Evolutionary conservation across 805 yeast genomes (phyloP).

Genomic region (Teunomyces funiuensis): DNA sequence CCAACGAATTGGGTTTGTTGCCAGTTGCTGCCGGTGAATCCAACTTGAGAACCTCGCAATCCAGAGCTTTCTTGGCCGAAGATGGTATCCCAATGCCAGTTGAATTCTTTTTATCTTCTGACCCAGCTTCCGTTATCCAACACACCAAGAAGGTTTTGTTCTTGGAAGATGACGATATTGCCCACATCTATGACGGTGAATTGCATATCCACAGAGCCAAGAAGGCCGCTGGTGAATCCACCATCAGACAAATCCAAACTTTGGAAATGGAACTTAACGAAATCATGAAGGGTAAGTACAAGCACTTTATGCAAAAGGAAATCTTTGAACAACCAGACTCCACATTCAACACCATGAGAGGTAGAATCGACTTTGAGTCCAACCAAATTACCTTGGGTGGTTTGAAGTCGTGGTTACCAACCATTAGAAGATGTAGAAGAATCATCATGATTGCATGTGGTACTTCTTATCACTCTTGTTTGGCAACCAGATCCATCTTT

Average conservation of each 20-base stretch:
- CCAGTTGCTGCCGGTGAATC: constrained; percentile 57
- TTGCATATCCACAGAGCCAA: constrained; percentile 96
- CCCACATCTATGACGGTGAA: constrained; percentile 97
- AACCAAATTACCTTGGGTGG: constrained; percentile 85
- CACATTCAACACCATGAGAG: constrained; percentile 98
- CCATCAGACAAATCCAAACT: constrained; percentile 94
- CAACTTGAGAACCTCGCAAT: constrained; percentile 80
- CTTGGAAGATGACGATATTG: constrained; percentile 97
- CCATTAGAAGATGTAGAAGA: constrained; percentile 92
- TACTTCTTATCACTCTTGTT: constrained; percentile 96
- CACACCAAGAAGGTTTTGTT: constrained; percentile 96
- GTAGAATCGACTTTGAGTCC: constrained; percentile 91
- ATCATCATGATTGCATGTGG: constrained; percentile 99
- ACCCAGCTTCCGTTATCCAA: constrained; percentile 93
- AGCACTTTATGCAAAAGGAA: constrained; percentile 98
- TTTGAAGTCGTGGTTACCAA: constrained; percentile 75
- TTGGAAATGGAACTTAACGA: constrained; percentile 95
- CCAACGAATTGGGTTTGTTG: constrained; percentile 36
- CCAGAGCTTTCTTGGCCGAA: constrained; percentile 94
- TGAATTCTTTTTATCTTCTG: constrained; percentile 94
- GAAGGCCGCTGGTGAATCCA: constrained; percentile 76
- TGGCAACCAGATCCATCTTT: constrained; percentile 93
- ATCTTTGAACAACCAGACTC: constrained; percentile 99
- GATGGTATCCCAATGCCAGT: constrained; percentile 91
- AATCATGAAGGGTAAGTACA: constrained; percentile 96